Evolutionary conservation across 2,329 filamentous ascomycete species (phyloP), one percentile per base, ranked within the genome.

Genomic region (Magnaporthiopsis rhizophila): DNA sequence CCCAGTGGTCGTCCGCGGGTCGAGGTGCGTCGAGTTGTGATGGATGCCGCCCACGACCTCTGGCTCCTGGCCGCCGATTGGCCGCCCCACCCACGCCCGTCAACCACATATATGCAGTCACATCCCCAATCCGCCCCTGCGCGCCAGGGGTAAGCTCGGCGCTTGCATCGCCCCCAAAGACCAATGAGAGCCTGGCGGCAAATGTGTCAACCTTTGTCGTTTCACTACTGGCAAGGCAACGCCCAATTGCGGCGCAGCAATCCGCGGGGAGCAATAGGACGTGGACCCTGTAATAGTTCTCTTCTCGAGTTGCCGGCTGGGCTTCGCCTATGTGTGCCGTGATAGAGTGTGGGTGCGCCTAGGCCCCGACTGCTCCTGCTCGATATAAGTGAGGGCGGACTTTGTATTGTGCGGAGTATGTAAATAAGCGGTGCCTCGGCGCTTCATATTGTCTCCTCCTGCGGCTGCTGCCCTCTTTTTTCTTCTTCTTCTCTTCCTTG

Each of bases 131-230:
- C 28, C 30, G 11, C 26, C 61, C 61, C 18, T 62, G 57, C 50
- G 13, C 53, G 50, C 30, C 61, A 62, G 61, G 60, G 60, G 60
- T 50, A 53, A 62, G 7, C 61, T 62, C 61, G 32, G 61, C 61
- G 61, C 61, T 62, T 62, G 28, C 50, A 57, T 57, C 21, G 12
- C 13, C 21, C 21, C 26, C 30, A 6, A 38, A 28, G 32, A n/a
- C 61, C 61, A 62, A 62, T 62, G 45, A 32, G 50, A 13, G 28
- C 3, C 61, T 6, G 30, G 45, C 45, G 45, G 7, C 21, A 53
- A 53, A 21, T 53, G 45, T 53, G 7, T 53, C 45, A 53, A 53
- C 45, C 45, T 53, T 21, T 53, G n/a, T 24, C 21, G 45, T 53
- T 53, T 53, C 45, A 53, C 45, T 53, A 53, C 21, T 18, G 45